These are phyloP conservation scores for Zymoseptoria ardabiliae DNA, from an alignment of 2,329 filamentous ascomycete genomes.

Conservation along the genomic window DNA sequence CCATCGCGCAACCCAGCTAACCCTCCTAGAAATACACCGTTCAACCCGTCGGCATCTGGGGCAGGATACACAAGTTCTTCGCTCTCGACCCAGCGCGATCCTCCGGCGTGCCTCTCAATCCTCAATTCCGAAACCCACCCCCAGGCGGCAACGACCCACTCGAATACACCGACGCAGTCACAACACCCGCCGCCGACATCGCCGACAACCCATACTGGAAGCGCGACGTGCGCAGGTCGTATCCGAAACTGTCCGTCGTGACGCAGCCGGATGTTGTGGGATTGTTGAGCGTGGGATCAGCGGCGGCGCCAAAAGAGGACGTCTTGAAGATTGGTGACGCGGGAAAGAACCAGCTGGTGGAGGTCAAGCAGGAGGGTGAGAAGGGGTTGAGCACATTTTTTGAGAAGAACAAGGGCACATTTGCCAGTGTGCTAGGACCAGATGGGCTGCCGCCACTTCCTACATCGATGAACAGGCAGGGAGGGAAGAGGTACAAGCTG, in stretches of 20 bases:
- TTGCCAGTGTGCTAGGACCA: constrained; percentile 58
- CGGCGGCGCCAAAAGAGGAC: constrained; percentile 71
- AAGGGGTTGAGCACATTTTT: constrained; percentile 67
- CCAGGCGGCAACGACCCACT: constrained; percentile 66
- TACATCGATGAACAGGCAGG: constrained; percentile 56
- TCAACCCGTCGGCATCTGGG: constrained; percentile 84
- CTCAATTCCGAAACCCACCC: constrained; percentile 80
- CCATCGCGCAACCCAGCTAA: constrained; percentile 1
- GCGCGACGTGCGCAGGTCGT: constrained; percentile 76
- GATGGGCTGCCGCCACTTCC: constrained; percentile 83
- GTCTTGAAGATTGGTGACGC: constrained; percentile 64
- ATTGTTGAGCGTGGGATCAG: constrained; percentile 77
- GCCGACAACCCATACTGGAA: constrained; percentile 96
- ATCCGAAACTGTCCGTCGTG: constrained; percentile 72
- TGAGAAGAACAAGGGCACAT: constrained; percentile 52
- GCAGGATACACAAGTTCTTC: constrained; percentile 67
- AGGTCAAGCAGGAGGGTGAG: constrained; percentile 66
- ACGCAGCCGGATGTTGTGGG: constrained; percentile 79
- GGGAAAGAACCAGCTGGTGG: constrained; percentile 66
- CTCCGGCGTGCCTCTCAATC: constrained; percentile 85
- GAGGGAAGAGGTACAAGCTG: constrained; percentile 61
- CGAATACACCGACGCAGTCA: constrained; percentile 74
- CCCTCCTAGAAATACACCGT: constrained; percentile 81
- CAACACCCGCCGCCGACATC: constrained; percentile 74
- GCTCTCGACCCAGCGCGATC: constrained; percentile 83